A percentile compares a stretch with the other conserved stretches of the same genome.
Conservation (phyloP, 495 filamentous ascomycete genomes). For the Talaromyces adpressus region DNA sequence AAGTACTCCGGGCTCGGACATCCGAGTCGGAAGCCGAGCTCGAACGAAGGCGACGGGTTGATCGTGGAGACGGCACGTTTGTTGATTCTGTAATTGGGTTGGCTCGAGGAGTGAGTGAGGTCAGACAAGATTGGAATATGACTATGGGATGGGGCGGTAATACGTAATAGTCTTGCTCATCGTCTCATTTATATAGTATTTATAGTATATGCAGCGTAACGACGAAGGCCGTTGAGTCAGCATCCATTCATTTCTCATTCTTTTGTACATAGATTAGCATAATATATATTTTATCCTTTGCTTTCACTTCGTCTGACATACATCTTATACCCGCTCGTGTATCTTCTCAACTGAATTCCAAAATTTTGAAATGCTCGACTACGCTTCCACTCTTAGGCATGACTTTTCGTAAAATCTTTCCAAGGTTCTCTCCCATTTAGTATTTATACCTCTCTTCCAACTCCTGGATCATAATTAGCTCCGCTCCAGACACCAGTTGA, state of each 20-base stretch:
- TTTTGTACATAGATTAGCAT: background rate
- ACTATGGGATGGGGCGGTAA: slow-evolving; percentile 24
- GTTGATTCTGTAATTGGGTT: slow-evolving; percentile 23
- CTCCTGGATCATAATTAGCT: background rate
- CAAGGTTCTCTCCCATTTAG: background rate
- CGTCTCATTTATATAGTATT: background rate
- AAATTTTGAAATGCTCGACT: too few species aligned
- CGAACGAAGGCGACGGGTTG: slow-evolving; percentile 20
- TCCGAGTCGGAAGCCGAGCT: slow-evolving; percentile 16
- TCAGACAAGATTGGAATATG: slow-evolving; percentile 20
- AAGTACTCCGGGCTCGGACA: slow-evolving; percentile 1
- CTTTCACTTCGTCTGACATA: too few species aligned
- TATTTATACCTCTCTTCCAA: slow-evolving; percentile 7
- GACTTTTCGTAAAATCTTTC: background rate
- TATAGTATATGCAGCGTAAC: background rate
- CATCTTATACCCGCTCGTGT: too few species aligned
- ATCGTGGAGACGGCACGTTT: slow-evolving; percentile 22
- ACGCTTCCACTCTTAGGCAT: too few species aligned
- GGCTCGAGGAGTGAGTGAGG: slow-evolving; percentile 22
- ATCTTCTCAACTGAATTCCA: too few species aligned
- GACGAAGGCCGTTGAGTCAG: background rate
- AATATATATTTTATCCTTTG: too few species aligned
- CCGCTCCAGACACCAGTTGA: background rate
- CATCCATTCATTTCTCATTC: background rate
- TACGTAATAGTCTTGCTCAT: slow-evolving; percentile 6